These are phyloP conservation scores for Cyamopsis tetragonoloba DNA, from an alignment of 306 rosid genomes.

Conservation along the genomic window DNA sequence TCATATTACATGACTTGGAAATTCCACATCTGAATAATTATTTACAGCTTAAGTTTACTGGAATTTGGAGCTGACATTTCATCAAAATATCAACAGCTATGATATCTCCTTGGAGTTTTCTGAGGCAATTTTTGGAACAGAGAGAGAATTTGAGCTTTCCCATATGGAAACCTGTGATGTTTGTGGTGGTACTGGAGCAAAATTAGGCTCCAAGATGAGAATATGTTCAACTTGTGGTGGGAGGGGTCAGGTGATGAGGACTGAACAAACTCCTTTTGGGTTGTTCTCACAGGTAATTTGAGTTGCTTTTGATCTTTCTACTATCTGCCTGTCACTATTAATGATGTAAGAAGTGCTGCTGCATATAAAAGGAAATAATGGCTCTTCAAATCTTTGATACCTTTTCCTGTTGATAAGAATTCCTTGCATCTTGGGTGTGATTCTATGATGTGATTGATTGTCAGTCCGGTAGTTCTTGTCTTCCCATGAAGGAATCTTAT, in stretches of 20 bases:
- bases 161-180: constrained; percentile 94
- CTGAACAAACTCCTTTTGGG: constrained; percentile 99
- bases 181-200: constrained; percentile 86
- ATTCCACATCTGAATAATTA: constrained; percentile 2
- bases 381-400: neutral
- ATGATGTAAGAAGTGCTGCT: too few relatives aligned
- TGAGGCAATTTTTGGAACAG: constrained; percentile 89
- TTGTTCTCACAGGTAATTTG: constrained; percentile 87
- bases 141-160: constrained; percentile 87
- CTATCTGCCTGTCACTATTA: too few relatives aligned
- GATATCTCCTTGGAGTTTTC: constrained; percentile 78
- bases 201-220: constrained; percentile 79
- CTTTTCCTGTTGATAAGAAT: neutral
- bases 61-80: constrained; percentile 29
- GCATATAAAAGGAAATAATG: neutral
- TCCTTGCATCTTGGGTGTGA: constrained; percentile 3
- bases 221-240: constrained; percentile 98
- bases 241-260: constrained; percentile 99
- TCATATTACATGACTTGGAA: constrained; percentile 3
- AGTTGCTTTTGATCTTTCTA: too few relatives aligned
- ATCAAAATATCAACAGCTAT: constrained; percentile 62
- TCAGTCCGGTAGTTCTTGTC: neutral
- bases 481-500: neutral
- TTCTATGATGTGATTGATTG: constrained; percentile 13
- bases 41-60: constrained; percentile 6